Evolutionary conservation across 2,329 filamentous ascomycete genomes (phyloP), one percentile per base, ranked within the genome.

Genomic region (Capronia americana): DNA sequence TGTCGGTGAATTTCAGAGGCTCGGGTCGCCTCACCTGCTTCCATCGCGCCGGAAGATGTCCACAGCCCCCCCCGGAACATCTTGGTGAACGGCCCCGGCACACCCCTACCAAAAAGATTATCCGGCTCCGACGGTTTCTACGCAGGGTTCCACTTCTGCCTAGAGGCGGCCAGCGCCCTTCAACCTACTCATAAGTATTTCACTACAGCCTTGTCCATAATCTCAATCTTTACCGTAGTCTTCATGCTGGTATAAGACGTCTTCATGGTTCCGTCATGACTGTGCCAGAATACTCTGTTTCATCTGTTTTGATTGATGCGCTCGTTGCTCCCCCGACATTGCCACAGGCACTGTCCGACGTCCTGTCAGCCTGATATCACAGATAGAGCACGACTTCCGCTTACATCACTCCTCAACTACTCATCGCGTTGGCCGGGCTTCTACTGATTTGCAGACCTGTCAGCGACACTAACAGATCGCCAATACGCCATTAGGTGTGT

Each of bases 1-100:
- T 51, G 48, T 51, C 48, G 48, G 8, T 51, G 48, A 17, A 55
- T 8, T 59, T 12, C 8, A 53, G 26, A 51, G 55, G 28, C 12
- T 28, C 38, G 46, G 58, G 11, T 51, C 58, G 58, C 20, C 57
- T 59, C 46, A 61, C 58, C 26, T 61, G 58, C 58, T 44, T n/a
- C 38, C 6, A 1, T 7, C 17, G 10, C 30, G 12, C 20, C 12
- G 32, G 7, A 28, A n/a, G 23, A 26, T 14, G 24, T 23, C 48
- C 48, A 26, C 48, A 26, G n/a, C 4, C 30, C 58, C 4, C 30
- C 58, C 38, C 24, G n/a, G 55, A 41, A 34, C 41, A 10, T 24
- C n/a, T 30, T 38, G 28, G 5, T n/a, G 30, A 23, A 51, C n/a
- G 28, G 17, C 26, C 26, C 48, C 10, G 24, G 26, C n/a, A 8